Percentiles rank a stretch among this genome's conserved stretches.
These are phyloP conservation scores for Ascochyta rabiei DNA, from an alignment of 2,329 filamentous ascomycete species.

Conservation along the genomic window DNA sequence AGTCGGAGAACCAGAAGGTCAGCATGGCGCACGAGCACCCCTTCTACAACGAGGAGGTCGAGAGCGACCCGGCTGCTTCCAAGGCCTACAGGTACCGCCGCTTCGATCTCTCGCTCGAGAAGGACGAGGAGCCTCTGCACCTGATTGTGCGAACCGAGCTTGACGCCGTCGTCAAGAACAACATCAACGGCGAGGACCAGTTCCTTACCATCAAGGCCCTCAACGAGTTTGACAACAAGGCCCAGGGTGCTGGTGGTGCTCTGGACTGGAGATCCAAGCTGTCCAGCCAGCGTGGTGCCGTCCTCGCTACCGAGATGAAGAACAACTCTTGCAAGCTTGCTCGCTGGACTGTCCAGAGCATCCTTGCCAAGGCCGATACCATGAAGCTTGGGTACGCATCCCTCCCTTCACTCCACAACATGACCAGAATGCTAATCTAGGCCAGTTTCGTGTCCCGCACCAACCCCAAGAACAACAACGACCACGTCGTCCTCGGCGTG, in stretches of 20 bases:
- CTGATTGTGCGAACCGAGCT: conserved; percentile 93
- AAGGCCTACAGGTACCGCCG: conserved; percentile 99
- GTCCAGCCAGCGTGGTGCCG: conserved; percentile 90
- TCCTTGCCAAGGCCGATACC: conserved; percentile 93
- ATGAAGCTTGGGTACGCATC: conserved; percentile 91
- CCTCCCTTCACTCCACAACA: not conserved
- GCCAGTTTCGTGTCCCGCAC: conserved; percentile 88
- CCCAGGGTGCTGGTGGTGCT: conserved; percentile 90
- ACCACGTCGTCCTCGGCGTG: conserved; percentile 94
- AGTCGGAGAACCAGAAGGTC: conserved; percentile 78
- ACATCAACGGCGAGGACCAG: conserved; percentile 89
- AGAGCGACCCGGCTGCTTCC: conserved; percentile 90
- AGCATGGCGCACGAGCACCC: conserved; percentile 89
- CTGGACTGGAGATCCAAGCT: conserved; percentile 98
- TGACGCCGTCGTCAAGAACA: conserved; percentile 95
- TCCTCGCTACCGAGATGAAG: conserved; percentile 99
- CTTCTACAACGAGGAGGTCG: conserved; percentile 94
- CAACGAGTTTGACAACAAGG: conserved; percentile 99
- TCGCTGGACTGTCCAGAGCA: conserved; percentile 95
- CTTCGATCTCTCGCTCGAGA: conserved; percentile 91
- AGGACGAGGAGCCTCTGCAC: conserved; percentile 90
- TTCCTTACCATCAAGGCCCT: conserved; percentile 91
- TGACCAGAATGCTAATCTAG: conserved; percentile 10
- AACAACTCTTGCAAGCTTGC: conserved; percentile 99
- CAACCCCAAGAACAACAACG: conserved; percentile 90